phyloP scores from a whole-genome alignment of 129 eudicot genomes.

The Artemisia argyi region DNA sequence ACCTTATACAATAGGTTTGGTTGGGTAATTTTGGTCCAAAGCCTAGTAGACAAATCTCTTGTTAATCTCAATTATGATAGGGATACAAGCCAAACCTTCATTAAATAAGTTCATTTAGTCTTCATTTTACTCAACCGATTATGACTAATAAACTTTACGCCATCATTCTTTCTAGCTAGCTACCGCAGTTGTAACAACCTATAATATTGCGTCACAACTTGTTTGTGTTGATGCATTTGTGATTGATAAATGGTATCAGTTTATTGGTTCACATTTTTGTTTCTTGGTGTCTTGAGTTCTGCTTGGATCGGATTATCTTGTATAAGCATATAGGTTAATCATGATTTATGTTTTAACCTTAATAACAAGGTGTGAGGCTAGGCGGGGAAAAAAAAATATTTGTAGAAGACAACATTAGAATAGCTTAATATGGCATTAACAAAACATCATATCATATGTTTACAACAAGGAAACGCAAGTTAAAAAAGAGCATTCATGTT shows the following conservation, averaged over 20 bases:
- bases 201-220: not conserved
- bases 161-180: not conserved
- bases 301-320: not conserved
- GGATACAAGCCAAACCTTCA: not conserved
- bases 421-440: not conserved
- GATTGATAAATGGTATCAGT: not conserved
- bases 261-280: not conserved
- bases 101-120: not conserved
- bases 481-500: not conserved
- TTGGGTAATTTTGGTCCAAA: slow-evolving; percentile 10
- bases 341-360: not conserved
- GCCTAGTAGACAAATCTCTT: not conserved
- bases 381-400: not conserved
- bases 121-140: not conserved
- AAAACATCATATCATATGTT: not conserved
- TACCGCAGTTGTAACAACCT: not conserved
- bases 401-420: not conserved
- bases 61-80: not conserved
- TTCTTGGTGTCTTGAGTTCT: not conserved
- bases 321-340: not conserved
- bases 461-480: not conserved
- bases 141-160: slow-evolving; percentile 7
- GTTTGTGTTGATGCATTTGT: not conserved
- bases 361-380: not conserved
- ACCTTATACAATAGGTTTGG: not conserved